Conservation (phyloP, 2,329 filamentous ascomycete species). For the Fusarium austroafricanum region DNA sequence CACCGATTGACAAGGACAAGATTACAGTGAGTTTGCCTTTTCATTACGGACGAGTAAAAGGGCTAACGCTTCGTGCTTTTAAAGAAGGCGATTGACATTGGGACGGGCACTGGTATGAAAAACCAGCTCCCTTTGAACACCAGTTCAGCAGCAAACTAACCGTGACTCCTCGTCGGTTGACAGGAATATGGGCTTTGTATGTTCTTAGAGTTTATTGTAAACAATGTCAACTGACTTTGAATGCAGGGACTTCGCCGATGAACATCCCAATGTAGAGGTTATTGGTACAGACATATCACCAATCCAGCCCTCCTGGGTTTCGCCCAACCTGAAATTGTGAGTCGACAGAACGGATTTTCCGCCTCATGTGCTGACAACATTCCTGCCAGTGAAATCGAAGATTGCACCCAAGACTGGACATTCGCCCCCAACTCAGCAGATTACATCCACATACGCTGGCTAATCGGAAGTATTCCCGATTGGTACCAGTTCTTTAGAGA, state of each 20-base stretch:
- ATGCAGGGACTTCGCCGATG: constrained; percentile 11
- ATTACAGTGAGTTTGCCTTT: not conserved
- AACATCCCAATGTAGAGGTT: constrained; percentile 6
- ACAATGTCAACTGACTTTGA: not conserved
- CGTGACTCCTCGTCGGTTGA: too few species aligned
- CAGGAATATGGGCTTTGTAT: constrained; percentile 22
- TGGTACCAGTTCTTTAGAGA: constrained; percentile 13
- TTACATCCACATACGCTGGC: constrained; percentile 22
- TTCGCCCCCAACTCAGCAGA: constrained; percentile 14
- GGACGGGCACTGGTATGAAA: constrained; percentile 12
- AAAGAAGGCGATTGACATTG: constrained; percentile 17
- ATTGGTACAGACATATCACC: constrained; percentile 19
- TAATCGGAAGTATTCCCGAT: constrained; percentile 4
- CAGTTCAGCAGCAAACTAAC: too few species aligned
- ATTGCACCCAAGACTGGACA: constrained; percentile 24
- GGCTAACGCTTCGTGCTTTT: not conserved
- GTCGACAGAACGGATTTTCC: accelerated
- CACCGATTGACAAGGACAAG: constrained; percentile 7
- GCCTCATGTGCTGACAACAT: not conserved
- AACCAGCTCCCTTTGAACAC: too few species aligned
- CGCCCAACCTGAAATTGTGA: constrained; percentile 13
- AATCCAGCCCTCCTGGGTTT: constrained; percentile 12
- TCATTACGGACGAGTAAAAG: not conserved
- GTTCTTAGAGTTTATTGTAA: accelerated
- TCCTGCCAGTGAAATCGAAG: constrained; percentile 23